Conservation (phyloP, 768 basidiomycete species). For the Hygrocybe punicea region DNA sequence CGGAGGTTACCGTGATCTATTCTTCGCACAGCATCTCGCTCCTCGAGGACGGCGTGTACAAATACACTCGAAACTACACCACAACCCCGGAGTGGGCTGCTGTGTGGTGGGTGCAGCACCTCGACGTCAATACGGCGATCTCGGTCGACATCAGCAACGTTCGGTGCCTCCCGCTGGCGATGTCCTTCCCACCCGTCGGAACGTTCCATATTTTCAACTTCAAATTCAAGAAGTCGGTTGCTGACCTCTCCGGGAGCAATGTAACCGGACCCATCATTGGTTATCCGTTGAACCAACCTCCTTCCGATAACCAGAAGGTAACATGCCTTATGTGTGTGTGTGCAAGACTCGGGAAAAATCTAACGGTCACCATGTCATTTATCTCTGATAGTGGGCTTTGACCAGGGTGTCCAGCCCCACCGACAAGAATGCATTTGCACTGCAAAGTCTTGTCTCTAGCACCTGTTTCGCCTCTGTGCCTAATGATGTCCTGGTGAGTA, state of each 20-base stretch:
- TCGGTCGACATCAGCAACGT: background rate
- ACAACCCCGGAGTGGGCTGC: background rate
- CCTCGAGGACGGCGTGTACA: background rate
- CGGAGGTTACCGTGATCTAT: background rate
- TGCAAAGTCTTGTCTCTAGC: background rate
- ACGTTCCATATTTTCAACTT: background rate
- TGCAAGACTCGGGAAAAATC: too few species aligned
- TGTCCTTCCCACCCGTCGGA: background rate
- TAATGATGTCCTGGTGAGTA: background rate
- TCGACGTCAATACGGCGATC: background rate
- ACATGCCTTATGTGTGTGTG: too few species aligned
- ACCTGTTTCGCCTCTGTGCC: background rate
- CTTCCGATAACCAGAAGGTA: background rate
- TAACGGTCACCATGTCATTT: background rate
- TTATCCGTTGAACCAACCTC: background rate
- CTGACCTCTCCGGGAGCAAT: background rate
- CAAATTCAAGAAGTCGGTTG: background rate
- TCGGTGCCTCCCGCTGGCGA: slow-evolving; percentile 1
- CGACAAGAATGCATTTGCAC: background rate
- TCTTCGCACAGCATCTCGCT: background rate
- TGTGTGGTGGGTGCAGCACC: background rate
- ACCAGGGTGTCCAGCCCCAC: background rate
- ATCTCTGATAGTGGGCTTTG: background rate
- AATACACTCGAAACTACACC: background rate
- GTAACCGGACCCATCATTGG: background rate